phyloP scores from a whole-genome alignment of 129 eudicot species.

The Saposhnikovia divaricata region DNA sequence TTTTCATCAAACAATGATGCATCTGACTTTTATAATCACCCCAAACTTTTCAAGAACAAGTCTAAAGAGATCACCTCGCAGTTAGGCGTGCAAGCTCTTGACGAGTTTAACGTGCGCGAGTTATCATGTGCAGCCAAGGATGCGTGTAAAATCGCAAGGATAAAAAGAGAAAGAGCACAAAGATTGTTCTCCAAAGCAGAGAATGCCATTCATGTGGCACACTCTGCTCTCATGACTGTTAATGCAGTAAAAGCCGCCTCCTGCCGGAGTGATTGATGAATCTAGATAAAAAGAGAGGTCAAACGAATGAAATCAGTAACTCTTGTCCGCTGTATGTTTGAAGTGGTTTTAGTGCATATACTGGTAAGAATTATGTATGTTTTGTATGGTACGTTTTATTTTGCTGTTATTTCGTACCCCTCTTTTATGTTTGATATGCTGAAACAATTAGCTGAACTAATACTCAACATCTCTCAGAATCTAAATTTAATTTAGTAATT shows the following conservation, averaged over 20 bases:
- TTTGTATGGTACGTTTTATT: slow-evolving; percentile 15
- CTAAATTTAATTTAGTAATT: too few species aligned
- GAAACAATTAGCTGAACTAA: slow-evolving; percentile 20
- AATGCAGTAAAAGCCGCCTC: slow-evolving; percentile 62
- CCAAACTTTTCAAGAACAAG: slow-evolving; percentile 40
- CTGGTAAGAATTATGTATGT: slow-evolving; percentile 11
- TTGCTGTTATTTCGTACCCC: neutral
- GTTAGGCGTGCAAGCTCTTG: slow-evolving; percentile 51
- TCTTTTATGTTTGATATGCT: slow-evolving; percentile 12
- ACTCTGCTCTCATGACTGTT: slow-evolving; percentile 66
- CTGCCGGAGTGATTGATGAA: slow-evolving; percentile 5
- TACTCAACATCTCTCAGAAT: slow-evolving; percentile 7
- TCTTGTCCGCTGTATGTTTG: neutral
- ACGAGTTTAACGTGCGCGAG: slow-evolving; percentile 71
- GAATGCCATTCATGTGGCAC: slow-evolving; percentile 71
- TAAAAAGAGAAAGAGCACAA: slow-evolving; percentile 64
- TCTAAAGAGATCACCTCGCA: slow-evolving; percentile 37
- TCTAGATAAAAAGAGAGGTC: neutral
- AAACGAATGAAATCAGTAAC: neutral
- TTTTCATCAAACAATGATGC: slow-evolving; percentile 33
- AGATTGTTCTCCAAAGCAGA: slow-evolving; percentile 71
- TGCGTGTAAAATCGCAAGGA: slow-evolving; percentile 60
- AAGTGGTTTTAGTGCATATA: slow-evolving; percentile 3
- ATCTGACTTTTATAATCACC: slow-evolving; percentile 50
- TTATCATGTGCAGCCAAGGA: slow-evolving; percentile 74